Conservation (phyloP, 1,139 yeast species). For the Pichiaceae sp. region DNA sequence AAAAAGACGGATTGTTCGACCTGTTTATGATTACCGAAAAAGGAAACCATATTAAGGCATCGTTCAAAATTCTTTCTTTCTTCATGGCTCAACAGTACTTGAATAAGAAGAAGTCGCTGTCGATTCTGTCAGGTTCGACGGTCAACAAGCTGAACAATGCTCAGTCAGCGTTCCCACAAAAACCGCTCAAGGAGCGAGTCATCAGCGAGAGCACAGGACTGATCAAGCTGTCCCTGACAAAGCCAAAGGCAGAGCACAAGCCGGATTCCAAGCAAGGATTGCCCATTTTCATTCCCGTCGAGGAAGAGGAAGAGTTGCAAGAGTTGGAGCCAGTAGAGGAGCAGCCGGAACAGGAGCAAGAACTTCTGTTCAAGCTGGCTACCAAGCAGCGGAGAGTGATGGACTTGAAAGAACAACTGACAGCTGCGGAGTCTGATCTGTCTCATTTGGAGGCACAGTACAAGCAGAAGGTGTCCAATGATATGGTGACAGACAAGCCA, state of each 20-base stretch:
- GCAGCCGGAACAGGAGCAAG: constrained; percentile 3
- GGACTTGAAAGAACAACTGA: constrained; percentile 30
- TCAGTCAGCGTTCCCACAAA: constrained; percentile 6
- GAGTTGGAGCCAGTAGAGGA: constrained; percentile 2
- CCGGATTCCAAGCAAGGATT: neutral
- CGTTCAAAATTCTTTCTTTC: too few relatives aligned
- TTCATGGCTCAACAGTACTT: constrained; percentile 10
- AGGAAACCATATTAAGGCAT: too few relatives aligned
- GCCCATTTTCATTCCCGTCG: constrained; percentile 12
- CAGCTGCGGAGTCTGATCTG: constrained; percentile 28
- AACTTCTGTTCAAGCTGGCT: constrained; percentile 29
- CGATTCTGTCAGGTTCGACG: constrained; percentile 21
- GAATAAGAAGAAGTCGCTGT: constrained; percentile 22
- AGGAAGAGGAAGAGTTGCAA: neutral
- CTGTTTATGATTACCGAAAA: too few relatives aligned
- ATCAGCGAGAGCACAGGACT: constrained; percentile 26
- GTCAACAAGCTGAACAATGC: constrained; percentile 16
- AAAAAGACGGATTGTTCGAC: too few relatives aligned
- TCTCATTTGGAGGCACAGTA: constrained; percentile 26
- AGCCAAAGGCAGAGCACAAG: constrained; percentile 3
- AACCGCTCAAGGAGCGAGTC: constrained; percentile 22
- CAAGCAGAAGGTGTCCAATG: constrained; percentile 6
- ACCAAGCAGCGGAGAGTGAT: constrained; percentile 34
- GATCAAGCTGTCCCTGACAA: constrained; percentile 22
- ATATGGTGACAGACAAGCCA: neutral